Percentiles rank a stretch among this genome's conserved stretches.
Conservation (phyloP, 345 rosid species). For the Syzygium oleosum region DNA sequence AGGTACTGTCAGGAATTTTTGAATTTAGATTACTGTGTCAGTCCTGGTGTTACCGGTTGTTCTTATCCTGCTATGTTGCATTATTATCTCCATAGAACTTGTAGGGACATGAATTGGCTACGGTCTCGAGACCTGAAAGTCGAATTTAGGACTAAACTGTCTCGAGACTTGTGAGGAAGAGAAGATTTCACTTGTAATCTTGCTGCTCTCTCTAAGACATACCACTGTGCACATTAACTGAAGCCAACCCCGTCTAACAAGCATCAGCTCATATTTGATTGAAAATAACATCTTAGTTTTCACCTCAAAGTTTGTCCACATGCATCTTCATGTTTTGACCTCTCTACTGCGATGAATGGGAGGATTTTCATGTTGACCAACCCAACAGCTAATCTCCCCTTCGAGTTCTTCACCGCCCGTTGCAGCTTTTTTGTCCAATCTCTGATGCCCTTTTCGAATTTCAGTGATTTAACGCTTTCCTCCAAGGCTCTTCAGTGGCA, state of each 20-base stretch:
- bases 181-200: background rate
- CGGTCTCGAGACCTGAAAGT: too few relatives aligned
- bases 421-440: background rate
- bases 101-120: too few relatives aligned
- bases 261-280: background rate
- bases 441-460: background rate
- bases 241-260: background rate
- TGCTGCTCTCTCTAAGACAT: background rate
- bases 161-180: background rate
- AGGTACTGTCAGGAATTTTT: background rate
- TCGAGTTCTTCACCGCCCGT: background rate
- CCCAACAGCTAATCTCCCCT: background rate
- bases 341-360: background rate
- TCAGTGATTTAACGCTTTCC: background rate
- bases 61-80: background rate
- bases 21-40: background rate
- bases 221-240: background rate
- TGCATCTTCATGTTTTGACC: background rate
- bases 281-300: background rate
- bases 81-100: background rate
- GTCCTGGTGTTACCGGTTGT: background rate
- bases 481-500: background rate
- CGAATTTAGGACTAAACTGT: too few relatives aligned
- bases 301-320: background rate
- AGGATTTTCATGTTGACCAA: background rate